Evolutionary conservation across 1,284 basidiomycete genomes (phyloP).

Genomic region (Heterobasidion parviporum): DNA sequence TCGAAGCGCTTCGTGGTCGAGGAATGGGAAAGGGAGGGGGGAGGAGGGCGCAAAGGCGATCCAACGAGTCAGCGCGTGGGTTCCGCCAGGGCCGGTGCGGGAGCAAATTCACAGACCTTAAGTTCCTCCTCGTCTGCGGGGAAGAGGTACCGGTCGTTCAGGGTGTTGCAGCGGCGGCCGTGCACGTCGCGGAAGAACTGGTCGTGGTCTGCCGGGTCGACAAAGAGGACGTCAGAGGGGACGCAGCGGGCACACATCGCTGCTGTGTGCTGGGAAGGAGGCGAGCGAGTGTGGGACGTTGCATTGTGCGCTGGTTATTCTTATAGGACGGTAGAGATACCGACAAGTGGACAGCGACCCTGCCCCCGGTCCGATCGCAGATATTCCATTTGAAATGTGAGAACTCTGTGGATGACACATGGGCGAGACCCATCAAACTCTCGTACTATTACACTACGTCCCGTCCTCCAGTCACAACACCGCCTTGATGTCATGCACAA

Average conservation of each 20-base stretch:
- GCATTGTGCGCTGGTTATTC: too few relatives aligned
- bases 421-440: background rate
- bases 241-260: conserved; percentile 11
- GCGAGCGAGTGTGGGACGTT: conserved; percentile 1
- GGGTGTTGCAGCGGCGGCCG: conserved; percentile 38
- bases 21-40: background rate
- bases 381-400: conserved; percentile 8
- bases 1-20: conserved; percentile 41
- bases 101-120: conserved; percentile 26
- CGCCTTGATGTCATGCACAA: conserved; percentile 82
- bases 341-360: too few relatives aligned
- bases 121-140: conserved; percentile 56
- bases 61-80: background rate
- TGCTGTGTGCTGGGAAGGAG: background rate
- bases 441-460: background rate
- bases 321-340: too few relatives aligned
- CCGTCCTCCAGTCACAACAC: conserved; percentile 5
- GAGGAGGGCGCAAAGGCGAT: background rate
- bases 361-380: too few relatives aligned
- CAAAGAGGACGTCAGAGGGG: conserved; percentile 25
- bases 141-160: conserved; percentile 48
- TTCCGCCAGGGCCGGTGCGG: background rate
- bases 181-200: conserved; percentile 40
- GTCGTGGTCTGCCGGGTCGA: conserved; percentile 34
- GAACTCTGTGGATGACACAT: conserved; percentile 1